Conservation (phyloP, 139 green algal genomes). For the Chlorella sp. region DNA sequence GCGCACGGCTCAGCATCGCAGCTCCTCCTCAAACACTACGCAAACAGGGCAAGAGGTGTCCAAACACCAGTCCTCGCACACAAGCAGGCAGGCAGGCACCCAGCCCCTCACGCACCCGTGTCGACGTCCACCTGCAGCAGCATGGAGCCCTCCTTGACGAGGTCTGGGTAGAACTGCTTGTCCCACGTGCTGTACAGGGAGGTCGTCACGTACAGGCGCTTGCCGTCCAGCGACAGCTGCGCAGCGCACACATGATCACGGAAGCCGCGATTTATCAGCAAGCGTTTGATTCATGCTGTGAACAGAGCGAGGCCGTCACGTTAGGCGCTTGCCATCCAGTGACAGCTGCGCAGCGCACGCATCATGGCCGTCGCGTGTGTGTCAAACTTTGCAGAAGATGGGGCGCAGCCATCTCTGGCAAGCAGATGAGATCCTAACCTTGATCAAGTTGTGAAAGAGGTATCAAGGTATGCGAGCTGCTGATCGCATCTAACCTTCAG, state of each 20-base stretch:
- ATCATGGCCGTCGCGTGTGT: too few relatives aligned
- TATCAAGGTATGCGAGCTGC: too few relatives aligned
- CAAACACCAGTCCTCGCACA: background rate
- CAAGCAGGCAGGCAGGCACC: background rate
- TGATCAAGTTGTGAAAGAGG: too few relatives aligned
- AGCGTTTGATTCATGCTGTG: too few relatives aligned
- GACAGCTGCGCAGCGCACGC: slow-evolving; percentile 11
- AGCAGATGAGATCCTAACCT: too few relatives aligned
- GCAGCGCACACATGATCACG: background rate
- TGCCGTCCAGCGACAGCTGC: slow-evolving; percentile 59
- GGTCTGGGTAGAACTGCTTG: slow-evolving; percentile 78
- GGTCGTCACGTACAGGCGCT: slow-evolving; percentile 80
- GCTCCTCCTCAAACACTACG: too few relatives aligned
- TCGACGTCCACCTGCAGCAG: slow-evolving; percentile 71
- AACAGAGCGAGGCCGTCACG: slow-evolving; percentile 72
- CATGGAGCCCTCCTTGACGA: slow-evolving; percentile 55
- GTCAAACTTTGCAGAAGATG: too few relatives aligned
- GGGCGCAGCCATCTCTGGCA: too few relatives aligned
- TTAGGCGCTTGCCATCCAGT: slow-evolving; percentile 76
- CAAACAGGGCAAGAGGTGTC: background rate
- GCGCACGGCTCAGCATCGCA: too few relatives aligned
- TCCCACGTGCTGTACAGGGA: slow-evolving; percentile 65
- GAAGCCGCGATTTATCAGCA: too few relatives aligned
- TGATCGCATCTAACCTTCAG: too few relatives aligned
- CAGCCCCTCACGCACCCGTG: slow-evolving; percentile 11